These are phyloP conservation scores for Acidomyces sp. DNA, from an alignment of 495 filamentous ascomycete species.

Conservation along the genomic window DNA sequence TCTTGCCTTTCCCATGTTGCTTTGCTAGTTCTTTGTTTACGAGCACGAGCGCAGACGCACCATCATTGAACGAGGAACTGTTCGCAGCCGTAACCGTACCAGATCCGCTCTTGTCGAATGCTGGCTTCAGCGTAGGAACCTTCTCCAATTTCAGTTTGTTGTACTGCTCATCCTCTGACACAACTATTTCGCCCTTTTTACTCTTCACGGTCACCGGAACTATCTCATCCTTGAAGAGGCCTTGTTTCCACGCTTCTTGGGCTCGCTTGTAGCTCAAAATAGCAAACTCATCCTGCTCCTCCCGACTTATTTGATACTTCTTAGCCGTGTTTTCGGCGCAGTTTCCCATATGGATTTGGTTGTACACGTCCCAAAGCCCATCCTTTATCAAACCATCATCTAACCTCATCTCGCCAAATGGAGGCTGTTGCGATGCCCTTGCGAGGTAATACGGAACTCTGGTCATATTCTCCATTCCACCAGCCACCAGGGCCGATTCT, in stretches of 20 bases:
- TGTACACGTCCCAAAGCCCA: constrained; percentile 92
- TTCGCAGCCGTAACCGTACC: constrained; percentile 94
- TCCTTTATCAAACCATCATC: constrained; percentile 92
- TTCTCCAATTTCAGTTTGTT: constrained; percentile 74
- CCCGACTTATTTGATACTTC: constrained; percentile 64
- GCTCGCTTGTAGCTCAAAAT: constrained; percentile 77
- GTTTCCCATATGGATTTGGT: constrained; percentile 92
- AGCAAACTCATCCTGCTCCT: constrained; percentile 82
- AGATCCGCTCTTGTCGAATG: constrained; percentile 68
- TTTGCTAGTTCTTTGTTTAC: constrained; percentile 62
- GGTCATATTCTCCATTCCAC: constrained; percentile 97
- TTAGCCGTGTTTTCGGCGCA: constrained; percentile 95
- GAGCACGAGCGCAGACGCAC: constrained; percentile 80
- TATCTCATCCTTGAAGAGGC: constrained; percentile 83
- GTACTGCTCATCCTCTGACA: constrained; percentile 78
- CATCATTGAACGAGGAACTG: constrained; percentile 84
- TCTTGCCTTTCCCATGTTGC: constrained; percentile 56
- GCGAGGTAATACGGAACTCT: constrained; percentile 83
- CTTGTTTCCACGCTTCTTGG: constrained; percentile 74
- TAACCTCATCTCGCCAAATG: constrained; percentile 73
- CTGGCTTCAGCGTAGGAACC: constrained; percentile 73
- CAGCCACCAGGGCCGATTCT: constrained; percentile 74
- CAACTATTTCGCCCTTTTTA: constrained; percentile 67
- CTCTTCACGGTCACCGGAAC: constrained; percentile 69
- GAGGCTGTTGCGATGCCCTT: constrained; percentile 57